phyloP scores from a whole-genome alignment of 495 filamentous ascomycete species.

The Pyronema omphalodes region DNA sequence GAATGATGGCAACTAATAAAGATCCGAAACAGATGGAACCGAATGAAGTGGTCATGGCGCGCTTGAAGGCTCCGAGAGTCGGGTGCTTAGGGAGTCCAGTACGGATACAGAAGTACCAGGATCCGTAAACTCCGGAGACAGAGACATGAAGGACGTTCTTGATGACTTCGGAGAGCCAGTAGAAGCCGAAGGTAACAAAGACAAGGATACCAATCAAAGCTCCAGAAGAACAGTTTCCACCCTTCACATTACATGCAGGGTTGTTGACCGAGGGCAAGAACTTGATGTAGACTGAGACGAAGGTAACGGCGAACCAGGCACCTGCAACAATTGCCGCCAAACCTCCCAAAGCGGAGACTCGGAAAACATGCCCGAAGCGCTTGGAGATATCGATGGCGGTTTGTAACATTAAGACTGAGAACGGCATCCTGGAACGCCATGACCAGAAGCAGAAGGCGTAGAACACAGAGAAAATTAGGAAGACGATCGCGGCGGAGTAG shows the following conservation, averaged over 20 bases:
- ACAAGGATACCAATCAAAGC: slow-evolving; percentile 70
- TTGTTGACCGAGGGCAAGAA: slow-evolving; percentile 50
- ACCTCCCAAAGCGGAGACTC: slow-evolving; percentile 66
- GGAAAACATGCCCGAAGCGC: slow-evolving; percentile 64
- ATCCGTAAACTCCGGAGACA: slow-evolving; percentile 74
- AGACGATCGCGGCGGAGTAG: slow-evolving; percentile 69
- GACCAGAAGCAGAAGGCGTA: slow-evolving; percentile 60
- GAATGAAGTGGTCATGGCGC: slow-evolving; percentile 74
- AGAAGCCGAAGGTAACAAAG: slow-evolving; percentile 74
- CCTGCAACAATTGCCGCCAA: slow-evolving; percentile 53
- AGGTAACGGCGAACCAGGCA: slow-evolving; percentile 42
- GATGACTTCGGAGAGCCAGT: slow-evolving; percentile 82
- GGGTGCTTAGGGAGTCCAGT: slow-evolving; percentile 53
- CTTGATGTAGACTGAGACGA: slow-evolving; percentile 55
- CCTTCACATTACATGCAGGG: slow-evolving; percentile 43
- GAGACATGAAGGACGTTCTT: slow-evolving; percentile 85
- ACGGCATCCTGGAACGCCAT: slow-evolving; percentile 78
- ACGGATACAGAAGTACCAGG: slow-evolving; percentile 58
- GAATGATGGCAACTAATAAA: slow-evolving; percentile 70
- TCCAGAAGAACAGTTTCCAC: slow-evolving; percentile 49
- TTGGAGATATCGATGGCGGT: slow-evolving; percentile 74
- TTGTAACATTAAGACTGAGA: slow-evolving; percentile 76
- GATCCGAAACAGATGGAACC: slow-evolving; percentile 78
- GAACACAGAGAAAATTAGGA: slow-evolving; percentile 63
- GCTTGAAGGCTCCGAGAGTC: slow-evolving; percentile 57